phyloP scores from a whole-genome alignment of 1,284 basidiomycete genomes.

The Tetrapyrgos nigripes region DNA sequence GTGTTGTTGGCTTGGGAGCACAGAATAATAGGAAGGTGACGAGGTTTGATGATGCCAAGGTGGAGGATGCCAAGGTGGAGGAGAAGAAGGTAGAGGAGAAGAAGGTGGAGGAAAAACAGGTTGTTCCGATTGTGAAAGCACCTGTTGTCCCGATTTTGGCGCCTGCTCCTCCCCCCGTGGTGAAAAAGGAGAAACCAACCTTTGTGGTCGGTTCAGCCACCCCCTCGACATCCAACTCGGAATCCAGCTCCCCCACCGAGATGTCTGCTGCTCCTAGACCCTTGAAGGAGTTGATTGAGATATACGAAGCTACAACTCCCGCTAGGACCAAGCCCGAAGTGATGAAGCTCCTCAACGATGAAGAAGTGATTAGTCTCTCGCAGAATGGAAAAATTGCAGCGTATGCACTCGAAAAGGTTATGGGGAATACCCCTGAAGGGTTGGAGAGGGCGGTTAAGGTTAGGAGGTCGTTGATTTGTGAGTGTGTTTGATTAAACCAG shows the following conservation, averaged over 20 bases:
- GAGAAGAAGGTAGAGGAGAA: constrained; percentile 16
- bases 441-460: constrained; percentile 88
- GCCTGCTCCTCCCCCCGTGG: constrained; percentile 27
- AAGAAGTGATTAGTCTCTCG: constrained; percentile 90
- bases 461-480: constrained; percentile 90
- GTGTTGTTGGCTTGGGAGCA: constrained; percentile 44
- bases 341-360: constrained; percentile 78
- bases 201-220: constrained; percentile 53
- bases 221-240: constrained; percentile 38
- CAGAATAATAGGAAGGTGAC: too few relatives aligned
- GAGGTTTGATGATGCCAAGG: constrained; percentile 4
- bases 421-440: constrained; percentile 53
- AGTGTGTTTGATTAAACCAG: constrained; percentile 38
- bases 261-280: constrained; percentile 31
- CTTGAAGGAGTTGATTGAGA: constrained; percentile 84
- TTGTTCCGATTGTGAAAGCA: constrained; percentile 20
- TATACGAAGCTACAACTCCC: too few relatives aligned
- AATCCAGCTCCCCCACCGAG: not conserved
- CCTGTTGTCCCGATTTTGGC: constrained; percentile 20
- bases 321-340: constrained; percentile 77
- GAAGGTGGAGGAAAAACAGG: constrained; percentile 14
- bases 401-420: constrained; percentile 93
- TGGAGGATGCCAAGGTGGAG: constrained; percentile 26
- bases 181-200: constrained; percentile 43
- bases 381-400: constrained; percentile 94